These are phyloP conservation scores for Geotrichum candidum DNA, from an alignment of 1,139 yeast species.

Conservation along the genomic window DNA sequence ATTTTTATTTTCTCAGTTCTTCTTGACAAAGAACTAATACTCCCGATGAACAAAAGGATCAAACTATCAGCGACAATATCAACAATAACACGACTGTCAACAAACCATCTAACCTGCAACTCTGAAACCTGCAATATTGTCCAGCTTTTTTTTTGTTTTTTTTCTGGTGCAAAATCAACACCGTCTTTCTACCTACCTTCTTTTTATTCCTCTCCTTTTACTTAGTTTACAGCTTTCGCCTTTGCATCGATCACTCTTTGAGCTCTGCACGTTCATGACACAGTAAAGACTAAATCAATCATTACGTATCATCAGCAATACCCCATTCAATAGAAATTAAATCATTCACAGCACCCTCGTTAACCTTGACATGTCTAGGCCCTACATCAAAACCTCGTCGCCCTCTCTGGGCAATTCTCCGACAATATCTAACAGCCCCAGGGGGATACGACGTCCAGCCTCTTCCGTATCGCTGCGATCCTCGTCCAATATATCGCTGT, in stretches of 20 bases:
- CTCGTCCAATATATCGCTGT: not conserved
- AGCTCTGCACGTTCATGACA: not conserved
- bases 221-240: not conserved
- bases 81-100: not conserved
- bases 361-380: not conserved
- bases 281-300: not conserved
- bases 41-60: not conserved
- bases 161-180: not conserved
- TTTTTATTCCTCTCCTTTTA: not conserved
- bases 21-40: not conserved
- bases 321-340: not conserved
- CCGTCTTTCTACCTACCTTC: not conserved
- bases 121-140: not conserved
- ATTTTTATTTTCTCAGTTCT: not conserved
- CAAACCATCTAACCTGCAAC: not conserved
- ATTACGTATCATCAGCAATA: not conserved
- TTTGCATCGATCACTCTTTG: not conserved
- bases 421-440: not conserved
- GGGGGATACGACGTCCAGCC: constrained; percentile 24
- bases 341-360: not conserved
- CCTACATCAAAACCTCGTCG: not conserved
- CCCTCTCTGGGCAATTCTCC: not conserved
- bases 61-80: not conserved
- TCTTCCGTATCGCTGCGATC: constrained; percentile 28
- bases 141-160: not conserved